These are phyloP conservation scores for Vitis riparia DNA, from an alignment of 164 flowering plant genomes.

Conservation along the genomic window DNA sequence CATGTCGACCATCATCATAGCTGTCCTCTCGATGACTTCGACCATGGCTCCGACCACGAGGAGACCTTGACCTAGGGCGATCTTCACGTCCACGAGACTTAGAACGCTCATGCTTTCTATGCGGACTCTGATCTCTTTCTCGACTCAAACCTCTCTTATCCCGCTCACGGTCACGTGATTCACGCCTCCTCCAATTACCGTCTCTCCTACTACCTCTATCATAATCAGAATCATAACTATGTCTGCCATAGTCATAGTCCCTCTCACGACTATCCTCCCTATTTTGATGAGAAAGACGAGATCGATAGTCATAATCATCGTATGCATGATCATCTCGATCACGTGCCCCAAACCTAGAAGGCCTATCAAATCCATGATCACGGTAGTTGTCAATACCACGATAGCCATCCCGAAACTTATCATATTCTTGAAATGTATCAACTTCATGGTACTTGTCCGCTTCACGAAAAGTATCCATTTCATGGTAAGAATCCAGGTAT, in stretches of 20 bases:
- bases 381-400: slow-evolving; percentile 39
- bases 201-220: slow-evolving; percentile 79
- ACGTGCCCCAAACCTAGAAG: slow-evolving; percentile 63
- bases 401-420: slow-evolving; percentile 60
- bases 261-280: slow-evolving; percentile 87
- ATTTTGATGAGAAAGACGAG: slow-evolving; percentile 49
- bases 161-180: slow-evolving; percentile 72
- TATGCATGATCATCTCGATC: slow-evolving; percentile 62
- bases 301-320: slow-evolving; percentile 75
- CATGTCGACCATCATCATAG: slow-evolving; percentile 73
- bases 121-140: slow-evolving; percentile 80
- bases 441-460: slow-evolving; percentile 42
- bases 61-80: slow-evolving; percentile 81
- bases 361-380: slow-evolving; percentile 65
- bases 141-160: slow-evolving; percentile 67
- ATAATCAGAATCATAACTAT: slow-evolving; percentile 88
- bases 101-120: slow-evolving; percentile 54
- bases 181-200: slow-evolving; percentile 71
- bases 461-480: slow-evolving; percentile 52
- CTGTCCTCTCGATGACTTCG: slow-evolving; percentile 87
- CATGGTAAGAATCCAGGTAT: slow-evolving; percentile 54
- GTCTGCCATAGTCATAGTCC: slow-evolving; percentile 71
- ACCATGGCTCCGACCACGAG: slow-evolving; percentile 75
- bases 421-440: slow-evolving; percentile 48
- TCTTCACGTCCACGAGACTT: slow-evolving; percentile 76